These are phyloP conservation scores for Curvularia spicifera DNA, from an alignment of 2,329 filamentous ascomycete genomes.

Conservation along the genomic window DNA sequence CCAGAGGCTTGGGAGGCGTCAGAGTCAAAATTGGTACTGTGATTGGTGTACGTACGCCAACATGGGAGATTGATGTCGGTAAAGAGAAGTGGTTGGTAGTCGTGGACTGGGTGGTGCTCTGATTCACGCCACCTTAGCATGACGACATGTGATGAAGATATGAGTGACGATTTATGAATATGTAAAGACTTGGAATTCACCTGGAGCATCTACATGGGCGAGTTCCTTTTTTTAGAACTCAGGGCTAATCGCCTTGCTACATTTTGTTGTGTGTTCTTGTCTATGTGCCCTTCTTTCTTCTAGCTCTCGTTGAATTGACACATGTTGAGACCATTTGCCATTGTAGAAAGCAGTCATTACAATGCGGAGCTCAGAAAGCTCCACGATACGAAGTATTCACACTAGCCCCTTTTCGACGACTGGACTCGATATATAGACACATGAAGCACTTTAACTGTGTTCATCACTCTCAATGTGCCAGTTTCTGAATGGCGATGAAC, in stretches of 20 bases:
- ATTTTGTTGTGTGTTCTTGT: too few relatives aligned
- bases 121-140: background rate
- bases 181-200: background rate
- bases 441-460: too few relatives aligned
- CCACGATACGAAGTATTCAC: background rate
- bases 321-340: too few relatives aligned
- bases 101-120: slow-evolving; percentile 51
- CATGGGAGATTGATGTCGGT: slow-evolving; percentile 51
- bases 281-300: too few relatives aligned
- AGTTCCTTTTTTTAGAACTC: background rate
- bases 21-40: slow-evolving; percentile 34
- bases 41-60: slow-evolving; percentile 49
- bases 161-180: slow-evolving; percentile 16
- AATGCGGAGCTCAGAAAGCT: too few relatives aligned
- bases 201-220: background rate
- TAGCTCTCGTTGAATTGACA: too few relatives aligned
- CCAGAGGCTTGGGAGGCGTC: slow-evolving; percentile 24
- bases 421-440: background rate
- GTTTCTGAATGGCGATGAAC: too few relatives aligned
- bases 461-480: too few relatives aligned
- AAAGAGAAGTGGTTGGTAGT: slow-evolving; percentile 49
- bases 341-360: too few relatives aligned
- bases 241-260: background rate
- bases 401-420: background rate
- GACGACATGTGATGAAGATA: slow-evolving; percentile 10